Evolutionary conservation across 2,329 filamentous ascomycete genomes (phyloP), one percentile per base, ranked within the genome.

Genomic region (Aspergillus tanneri): DNA sequence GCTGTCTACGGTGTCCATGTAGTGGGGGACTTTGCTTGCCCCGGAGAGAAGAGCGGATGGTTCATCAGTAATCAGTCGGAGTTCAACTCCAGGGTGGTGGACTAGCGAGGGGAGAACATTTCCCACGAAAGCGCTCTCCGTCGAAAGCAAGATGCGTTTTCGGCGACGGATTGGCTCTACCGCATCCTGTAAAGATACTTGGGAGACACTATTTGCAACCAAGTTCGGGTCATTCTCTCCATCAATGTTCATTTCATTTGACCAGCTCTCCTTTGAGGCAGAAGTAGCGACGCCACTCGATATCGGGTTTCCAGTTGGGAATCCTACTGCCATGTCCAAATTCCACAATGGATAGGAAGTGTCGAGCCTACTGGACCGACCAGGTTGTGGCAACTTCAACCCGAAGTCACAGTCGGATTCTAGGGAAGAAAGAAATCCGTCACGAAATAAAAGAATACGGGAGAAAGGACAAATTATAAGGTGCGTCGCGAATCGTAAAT

Each of bases 41-140:
- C 66, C 66, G 12, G 67, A 64, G 39, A 69, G 62, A 21, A 69
- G 54, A 4, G 68, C 68, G 10, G 63, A 65, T 9, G 56, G 56
- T 27, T 72, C 69, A 45, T 72, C 68, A 8, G 69, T 71, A 21
- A 73, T 73, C 53, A 73, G 56, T 8, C 71, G 68, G 19, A 73
- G 57, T 45, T 73, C 71, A 47, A 73, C 61, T 25, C 66, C 60
- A 14, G 70, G 61, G 24, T 70, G 69, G 39, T 65, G 62, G 19
- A 70, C 61, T 16, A 72, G 58, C 4, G 62, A 68, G 0, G 69
- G 66, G 27, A 72, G 62, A 8, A 72, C 58, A 24, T 64, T 64
- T 24, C 70, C 67, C 44, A 67, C 67, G 46, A 72, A 72, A 5
- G 66, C 64, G 23, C 68, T 69, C 41, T 69, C 70, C 0, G 70